These are phyloP conservation scores for Aspergillus bridgeri DNA, from an alignment of 495 filamentous ascomycete species.

Conservation along the genomic window DNA sequence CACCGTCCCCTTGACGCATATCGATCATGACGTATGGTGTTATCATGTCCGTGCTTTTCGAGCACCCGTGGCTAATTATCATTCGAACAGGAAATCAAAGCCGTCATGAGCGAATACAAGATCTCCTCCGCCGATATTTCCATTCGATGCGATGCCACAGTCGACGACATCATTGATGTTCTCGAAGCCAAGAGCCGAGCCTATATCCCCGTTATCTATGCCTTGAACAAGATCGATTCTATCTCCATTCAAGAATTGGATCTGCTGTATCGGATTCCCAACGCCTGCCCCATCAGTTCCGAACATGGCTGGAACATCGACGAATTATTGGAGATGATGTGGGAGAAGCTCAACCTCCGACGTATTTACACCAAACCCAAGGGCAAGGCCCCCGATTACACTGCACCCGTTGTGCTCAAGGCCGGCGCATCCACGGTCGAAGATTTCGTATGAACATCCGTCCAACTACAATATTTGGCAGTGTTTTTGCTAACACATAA, in stretches of 20 bases:
- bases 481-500: slow-evolving; percentile 22
- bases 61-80: slow-evolving; percentile 20
- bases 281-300: slow-evolving; percentile 93
- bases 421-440: slow-evolving; percentile 82
- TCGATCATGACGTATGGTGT: slow-evolving; percentile 70
- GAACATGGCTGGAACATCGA: slow-evolving; percentile 99
- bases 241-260: slow-evolving; percentile 98
- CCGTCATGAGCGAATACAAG: slow-evolving; percentile 94
- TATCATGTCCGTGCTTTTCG: not conserved
- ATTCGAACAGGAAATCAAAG: slow-evolving; percentile 74
- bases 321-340: slow-evolving; percentile 95
- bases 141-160: slow-evolving; percentile 91
- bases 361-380: slow-evolving; percentile 98
- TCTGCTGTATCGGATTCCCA: slow-evolving; percentile 91
- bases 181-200: slow-evolving; percentile 91
- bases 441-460: slow-evolving; percentile 77
- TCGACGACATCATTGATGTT: slow-evolving; percentile 91
- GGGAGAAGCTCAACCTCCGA: slow-evolving; percentile 89
- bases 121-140: slow-evolving; percentile 97
- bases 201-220: slow-evolving; percentile 98
- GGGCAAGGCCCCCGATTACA: slow-evolving; percentile 90
- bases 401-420: slow-evolving; percentile 82
- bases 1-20: slow-evolving; percentile 87
- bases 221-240: slow-evolving; percentile 97
- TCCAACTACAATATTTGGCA: not conserved